These are phyloP conservation scores for Triticum dicoccoides DNA, from an alignment of 176 grass and related monocot species.

Conservation along the genomic window DNA sequence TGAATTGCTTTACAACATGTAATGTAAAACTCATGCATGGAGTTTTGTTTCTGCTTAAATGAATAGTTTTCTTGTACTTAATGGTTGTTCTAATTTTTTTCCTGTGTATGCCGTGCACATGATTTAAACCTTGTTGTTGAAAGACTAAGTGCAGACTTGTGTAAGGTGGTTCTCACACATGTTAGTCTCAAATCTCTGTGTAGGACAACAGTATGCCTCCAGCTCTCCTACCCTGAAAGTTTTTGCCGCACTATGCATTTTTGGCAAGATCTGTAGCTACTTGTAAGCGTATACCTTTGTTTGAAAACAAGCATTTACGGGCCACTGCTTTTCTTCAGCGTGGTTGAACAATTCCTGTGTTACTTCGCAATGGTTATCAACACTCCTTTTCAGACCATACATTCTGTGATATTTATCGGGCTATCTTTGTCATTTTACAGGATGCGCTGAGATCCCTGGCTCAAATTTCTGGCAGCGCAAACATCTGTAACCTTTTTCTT, in stretches of 20 bases:
- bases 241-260: slow-evolving; percentile 7
- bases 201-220: neutral
- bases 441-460: slow-evolving; percentile 67
- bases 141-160: neutral
- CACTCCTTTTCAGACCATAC: neutral
- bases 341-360: neutral
- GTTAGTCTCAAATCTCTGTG: neutral
- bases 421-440: slow-evolving; percentile 47
- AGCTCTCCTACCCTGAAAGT: neutral
- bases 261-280: neutral
- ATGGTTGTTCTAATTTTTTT: neutral
- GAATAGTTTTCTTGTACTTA: neutral
- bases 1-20: neutral
- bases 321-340: neutral
- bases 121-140: neutral
- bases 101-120: neutral
- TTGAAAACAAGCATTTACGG: neutral
- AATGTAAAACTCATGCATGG: neutral
- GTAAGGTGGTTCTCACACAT: neutral
- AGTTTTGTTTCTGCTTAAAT: neutral
- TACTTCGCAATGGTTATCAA: neutral
- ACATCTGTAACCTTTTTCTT: slow-evolving; percentile 64
- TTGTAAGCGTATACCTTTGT: slow-evolving; percentile 19
- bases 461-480: slow-evolving; percentile 53
- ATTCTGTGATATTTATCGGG: neutral